These are phyloP conservation scores for Artemisia argyi DNA, from an alignment of 129 eudicot species.

Conservation along the genomic window DNA sequence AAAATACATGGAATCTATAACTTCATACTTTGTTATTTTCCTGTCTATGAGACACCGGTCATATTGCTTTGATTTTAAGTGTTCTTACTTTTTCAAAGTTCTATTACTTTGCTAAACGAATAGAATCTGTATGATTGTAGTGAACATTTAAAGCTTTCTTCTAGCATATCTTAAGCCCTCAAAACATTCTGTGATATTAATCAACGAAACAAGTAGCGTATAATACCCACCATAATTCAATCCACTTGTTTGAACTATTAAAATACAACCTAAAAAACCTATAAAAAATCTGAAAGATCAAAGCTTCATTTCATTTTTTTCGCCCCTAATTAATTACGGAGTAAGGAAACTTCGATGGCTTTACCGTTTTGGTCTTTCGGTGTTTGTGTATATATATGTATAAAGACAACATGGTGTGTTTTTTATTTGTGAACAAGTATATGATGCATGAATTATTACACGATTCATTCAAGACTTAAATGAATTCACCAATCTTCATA, in stretches of 20 bases:
- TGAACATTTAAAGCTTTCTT: neutral
- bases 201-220: neutral
- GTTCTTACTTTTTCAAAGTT: no score
- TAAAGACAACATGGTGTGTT: constrained; percentile 29
- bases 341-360: neutral
- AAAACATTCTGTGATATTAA: neutral
- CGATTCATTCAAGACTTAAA: constrained; percentile 13
- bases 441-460: neutral
- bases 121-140: neutral
- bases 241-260: no score
- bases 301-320: neutral
- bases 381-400: neutral
- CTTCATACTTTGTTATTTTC: neutral
- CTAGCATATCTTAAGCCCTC: neutral
- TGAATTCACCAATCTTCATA: constrained; percentile 18
- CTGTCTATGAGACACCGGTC: no score
- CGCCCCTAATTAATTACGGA: neutral
- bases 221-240: neutral
- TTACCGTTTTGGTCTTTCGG: constrained; percentile 9
- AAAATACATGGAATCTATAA: no score
- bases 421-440: constrained; percentile 5
- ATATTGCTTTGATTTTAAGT: no score
- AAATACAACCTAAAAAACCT: no score
- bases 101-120: neutral
- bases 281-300: neutral